Evolutionary conservation across 768 basidiomycete species (phyloP), one percentile per base, ranked within the genome.

Genomic region (Nidularia pulvinata): DNA sequence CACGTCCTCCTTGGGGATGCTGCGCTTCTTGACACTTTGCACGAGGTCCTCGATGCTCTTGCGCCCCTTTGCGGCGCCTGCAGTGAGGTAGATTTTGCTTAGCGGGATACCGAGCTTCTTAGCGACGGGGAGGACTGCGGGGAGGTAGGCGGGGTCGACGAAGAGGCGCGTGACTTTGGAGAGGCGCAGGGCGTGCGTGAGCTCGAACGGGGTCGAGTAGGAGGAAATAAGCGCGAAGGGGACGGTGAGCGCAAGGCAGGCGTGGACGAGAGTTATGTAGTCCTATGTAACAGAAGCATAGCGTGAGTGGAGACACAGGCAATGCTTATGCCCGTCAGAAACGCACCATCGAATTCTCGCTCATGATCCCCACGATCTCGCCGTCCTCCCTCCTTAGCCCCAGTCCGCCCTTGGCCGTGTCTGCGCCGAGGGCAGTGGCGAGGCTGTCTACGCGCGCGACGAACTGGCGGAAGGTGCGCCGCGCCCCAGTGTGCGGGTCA

Each of bases 341-440:
- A 65, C 82, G 57, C 67, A 89, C 90, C 64, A 84, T 62, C 35
- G 80, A 85, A 62, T 91, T 92, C 46, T 86, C 78, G 65, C 81
- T 82, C 62, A 90, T 77, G 13, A 92, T 80, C 5, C 87, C 90
- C 16, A 90, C 74, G 22, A 89, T 80, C 50, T 88, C 85, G 0
- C 73, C 74, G 16, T 77, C 71, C 42, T 70, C 71, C 0, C 66
- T 64, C 5, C 66, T 60, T 9, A 91, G 61, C 0, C 79, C 86
- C 1, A 88, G 69, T 0, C 89, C 87, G 0, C 86, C 86, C 14
- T 77, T 63, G 0, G 68, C 57, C 10, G 69, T 54, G 5, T 80
- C 72, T n/a, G 69, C 63, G 2, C 70, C 79, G 10, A 90, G 71
- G 0, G 80, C 85, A 0, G 86, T 87, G 2, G 84, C 80, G 13